These are phyloP conservation scores for Russula griseocarnosa DNA, from an alignment of 768 basidiomycete genomes.

Conservation along the genomic window DNA sequence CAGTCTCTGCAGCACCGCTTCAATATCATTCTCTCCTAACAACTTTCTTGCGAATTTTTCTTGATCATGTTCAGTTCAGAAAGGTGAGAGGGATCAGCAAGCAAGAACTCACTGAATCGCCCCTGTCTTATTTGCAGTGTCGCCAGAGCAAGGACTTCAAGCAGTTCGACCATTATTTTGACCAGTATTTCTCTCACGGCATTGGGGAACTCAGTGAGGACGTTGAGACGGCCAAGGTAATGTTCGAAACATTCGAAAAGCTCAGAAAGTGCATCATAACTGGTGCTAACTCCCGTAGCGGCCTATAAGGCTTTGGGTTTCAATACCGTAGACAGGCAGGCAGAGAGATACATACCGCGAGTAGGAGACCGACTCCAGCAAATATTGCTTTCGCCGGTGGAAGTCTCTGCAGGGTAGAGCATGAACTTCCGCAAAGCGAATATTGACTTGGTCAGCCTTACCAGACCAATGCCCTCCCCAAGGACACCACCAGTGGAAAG, in stretches of 20 bases:
- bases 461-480: not conserved
- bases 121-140: slow-evolving; percentile 7
- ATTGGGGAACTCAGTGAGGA: not conserved
- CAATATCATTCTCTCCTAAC: not conserved
- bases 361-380: slow-evolving; percentile 6
- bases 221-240: slow-evolving; percentile 5
- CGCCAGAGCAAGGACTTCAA: slow-evolving; percentile 6
- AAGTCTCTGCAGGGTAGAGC: not conserved
- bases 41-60: slow-evolving; percentile 6
- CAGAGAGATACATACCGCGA: not conserved
- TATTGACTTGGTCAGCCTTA: not conserved
- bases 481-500: slow-evolving; percentile 1
- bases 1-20: slow-evolving; percentile 7
- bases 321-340: no score
- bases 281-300: slow-evolving; percentile 1
- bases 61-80: not conserved
- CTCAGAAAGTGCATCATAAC: slow-evolving; percentile 1
- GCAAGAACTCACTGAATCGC: slow-evolving; percentile 3
- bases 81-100: not conserved
- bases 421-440: not conserved
- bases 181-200: not conserved
- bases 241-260: slow-evolving; percentile 10
- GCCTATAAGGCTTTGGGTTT: not conserved
- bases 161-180: slow-evolving; percentile 8
- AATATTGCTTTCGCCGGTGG: slow-evolving; percentile 5